Base-by-base conservation (phyloP, 225 moss, liverwort and hornwort genomes). In the Polytrichum formosum region DNA sequence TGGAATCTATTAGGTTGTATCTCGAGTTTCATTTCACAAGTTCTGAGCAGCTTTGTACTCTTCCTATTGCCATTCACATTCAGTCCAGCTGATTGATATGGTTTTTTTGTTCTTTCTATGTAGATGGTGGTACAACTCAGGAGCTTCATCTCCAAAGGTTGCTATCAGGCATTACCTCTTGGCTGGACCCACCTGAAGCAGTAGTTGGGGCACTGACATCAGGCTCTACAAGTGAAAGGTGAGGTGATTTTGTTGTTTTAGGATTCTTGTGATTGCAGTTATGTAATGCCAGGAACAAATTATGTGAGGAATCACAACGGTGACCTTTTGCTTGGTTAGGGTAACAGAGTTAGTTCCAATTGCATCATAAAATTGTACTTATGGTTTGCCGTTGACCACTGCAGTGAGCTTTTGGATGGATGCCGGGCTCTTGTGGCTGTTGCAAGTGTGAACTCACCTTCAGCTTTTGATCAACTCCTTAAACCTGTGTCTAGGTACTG, bases 121-220 rank as follows among this genome's bases (percentile, higher is more conserved):
- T 77, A 97, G 97, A 98, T 74, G 92, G 92, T 76, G 90, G 79
- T 70, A 91, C 81, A 63, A 87, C 92, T 28, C 98, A 98, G 81
- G 98, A 98, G 83, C 80, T 91, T 73, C 98, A 98, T 82, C 87
- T 98, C 18, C 98, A 98, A 80, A 91, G 92, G 55, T 81, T 98
- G 73, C 77, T 98, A 75, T 78, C 85, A 71, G 98, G 98, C 70
- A 83, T 98, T 64, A 92, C 90, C 46, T 73, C 83, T 56, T 98
- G 98, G 98, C 78, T 98, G 67, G 98, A 98, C 66, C 98, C 92
- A 71, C 94, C 98, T 56, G 98, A 92, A 74, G 85, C 77, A 67
- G 91, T 92, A 60, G 83, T 98, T 27, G 78, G 84, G 53, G 87
- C 88, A 20, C 65, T 98, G 66, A 85, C 85, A 79, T 79, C 88